Percentiles rank a stretch among this genome's conserved stretches.
Evolutionary conservation across 345 rosid genomes (phyloP).

Genomic region (Dipteronia dyeriana): DNA sequence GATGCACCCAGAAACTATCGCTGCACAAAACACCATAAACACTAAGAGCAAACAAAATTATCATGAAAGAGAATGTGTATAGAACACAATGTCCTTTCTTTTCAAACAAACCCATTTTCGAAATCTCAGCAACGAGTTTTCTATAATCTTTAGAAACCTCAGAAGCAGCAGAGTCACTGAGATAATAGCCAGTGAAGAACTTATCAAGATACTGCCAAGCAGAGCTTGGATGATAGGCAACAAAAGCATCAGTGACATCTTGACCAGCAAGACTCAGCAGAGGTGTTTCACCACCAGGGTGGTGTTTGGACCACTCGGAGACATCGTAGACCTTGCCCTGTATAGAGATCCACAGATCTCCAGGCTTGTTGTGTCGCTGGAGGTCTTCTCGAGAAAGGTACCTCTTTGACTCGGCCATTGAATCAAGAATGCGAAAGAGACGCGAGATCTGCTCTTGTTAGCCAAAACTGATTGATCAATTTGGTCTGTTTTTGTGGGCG

Average conservation of each 20-base stretch:
- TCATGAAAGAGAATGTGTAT: slow-evolving; percentile 24
- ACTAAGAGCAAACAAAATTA: slow-evolving; percentile 30
- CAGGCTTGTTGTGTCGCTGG: slow-evolving; percentile 34
- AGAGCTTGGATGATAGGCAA: slow-evolving; percentile 50
- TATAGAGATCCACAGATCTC: slow-evolving; percentile 59
- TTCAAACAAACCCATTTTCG: slow-evolving; percentile 51
- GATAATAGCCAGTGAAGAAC: slow-evolving; percentile 52
- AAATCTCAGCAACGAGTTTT: slow-evolving; percentile 40
- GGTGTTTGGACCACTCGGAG: slow-evolving; percentile 42
- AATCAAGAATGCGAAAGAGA: neutral
- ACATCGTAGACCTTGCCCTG: slow-evolving; percentile 60
- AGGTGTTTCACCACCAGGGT: slow-evolving; percentile 51
- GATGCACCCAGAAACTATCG: slow-evolving; percentile 37
- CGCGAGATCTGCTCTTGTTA: slow-evolving; percentile 20
- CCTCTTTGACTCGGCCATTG: slow-evolving; percentile 44
- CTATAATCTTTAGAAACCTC: slow-evolving; percentile 51
- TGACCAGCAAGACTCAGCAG: slow-evolving; percentile 50
- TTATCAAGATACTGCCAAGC: slow-evolving; percentile 52
- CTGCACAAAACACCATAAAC: slow-evolving; percentile 42
- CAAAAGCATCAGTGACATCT: slow-evolving; percentile 57
- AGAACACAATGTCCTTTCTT: slow-evolving; percentile 40
- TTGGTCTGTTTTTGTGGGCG: neutral
- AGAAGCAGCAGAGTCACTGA: slow-evolving; percentile 44
- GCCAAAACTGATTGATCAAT: neutral
- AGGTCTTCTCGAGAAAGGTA: slow-evolving; percentile 42